Conservation (phyloP, 179 eudicot genomes). For the Vitellaria paradoxa region DNA sequence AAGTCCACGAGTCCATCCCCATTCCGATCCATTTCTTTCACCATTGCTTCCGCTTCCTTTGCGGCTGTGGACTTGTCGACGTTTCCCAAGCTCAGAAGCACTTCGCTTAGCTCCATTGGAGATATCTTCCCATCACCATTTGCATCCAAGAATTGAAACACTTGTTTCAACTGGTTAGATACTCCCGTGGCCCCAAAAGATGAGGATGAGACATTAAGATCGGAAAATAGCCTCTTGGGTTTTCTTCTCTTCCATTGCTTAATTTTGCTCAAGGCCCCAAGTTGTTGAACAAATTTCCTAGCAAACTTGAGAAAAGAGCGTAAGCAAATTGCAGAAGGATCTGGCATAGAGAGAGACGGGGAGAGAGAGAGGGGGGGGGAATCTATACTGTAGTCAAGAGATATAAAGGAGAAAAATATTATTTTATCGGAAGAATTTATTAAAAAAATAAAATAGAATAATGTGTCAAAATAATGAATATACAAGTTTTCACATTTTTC, state of each 20-base stretch:
- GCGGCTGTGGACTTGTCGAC: slow-evolving; percentile 37
- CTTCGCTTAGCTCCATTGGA: slow-evolving; percentile 43
- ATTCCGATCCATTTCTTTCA: slow-evolving; percentile 48
- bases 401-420: not conserved
- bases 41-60: slow-evolving; percentile 51
- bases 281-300: slow-evolving; percentile 8
- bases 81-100: slow-evolving; percentile 46
- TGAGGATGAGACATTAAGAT: slow-evolving; percentile 28
- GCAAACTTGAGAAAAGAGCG: slow-evolving; percentile 1
- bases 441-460: too few relatives aligned
- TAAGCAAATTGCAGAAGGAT: slow-evolving; percentile 8
- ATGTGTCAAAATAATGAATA: too few relatives aligned
- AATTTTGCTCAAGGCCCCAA: not conserved
- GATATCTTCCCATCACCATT: slow-evolving; percentile 75
- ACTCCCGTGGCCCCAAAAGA: slow-evolving; percentile 45
- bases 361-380: slow-evolving; percentile 2
- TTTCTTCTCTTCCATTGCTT: slow-evolving; percentile 8
- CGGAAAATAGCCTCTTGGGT: slow-evolving; percentile 27
- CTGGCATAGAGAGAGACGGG: not conserved
- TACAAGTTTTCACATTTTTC: too few relatives aligned
- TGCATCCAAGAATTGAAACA: slow-evolving; percentile 61
- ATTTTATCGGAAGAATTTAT: too few relatives aligned
- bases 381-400: not conserved
- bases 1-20: slow-evolving; percentile 67
- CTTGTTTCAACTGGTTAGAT: slow-evolving; percentile 51